Conservation (phyloP, 306 rosid genomes). For the Quercus parvula region DNA sequence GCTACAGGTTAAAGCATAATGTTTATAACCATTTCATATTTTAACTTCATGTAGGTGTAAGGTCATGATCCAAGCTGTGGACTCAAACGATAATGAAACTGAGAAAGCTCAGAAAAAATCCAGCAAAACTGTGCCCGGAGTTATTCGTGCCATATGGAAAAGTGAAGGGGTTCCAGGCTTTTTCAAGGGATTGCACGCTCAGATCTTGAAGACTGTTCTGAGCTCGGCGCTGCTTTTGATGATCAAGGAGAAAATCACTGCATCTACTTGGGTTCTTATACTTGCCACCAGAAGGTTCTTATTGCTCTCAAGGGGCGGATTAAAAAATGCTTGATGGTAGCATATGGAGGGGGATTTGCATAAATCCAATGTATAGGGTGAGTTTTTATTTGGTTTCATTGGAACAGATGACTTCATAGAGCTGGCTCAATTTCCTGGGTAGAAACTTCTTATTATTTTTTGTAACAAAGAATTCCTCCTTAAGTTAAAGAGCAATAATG, state of each 20-base stretch:
- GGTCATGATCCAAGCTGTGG: constrained; percentile 97
- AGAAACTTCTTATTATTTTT: constrained; percentile 1
- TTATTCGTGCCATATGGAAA: constrained; percentile 71
- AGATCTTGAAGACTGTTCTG: constrained; percentile 92
- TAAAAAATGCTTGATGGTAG: constrained; percentile 35
- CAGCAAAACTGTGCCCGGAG: constrained; percentile 50
- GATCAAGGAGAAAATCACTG: constrained; percentile 95
- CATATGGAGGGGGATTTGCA: neutral
- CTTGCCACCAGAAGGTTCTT: constrained; percentile 75
- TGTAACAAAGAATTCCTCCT: constrained; percentile 1
- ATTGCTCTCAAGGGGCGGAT: constrained; percentile 48
- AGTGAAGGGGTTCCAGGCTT: constrained; percentile 80
- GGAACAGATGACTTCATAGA: constrained; percentile 1
- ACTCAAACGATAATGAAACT: constrained; percentile 39
- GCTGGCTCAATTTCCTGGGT: constrained; percentile 1
- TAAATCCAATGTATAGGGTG: constrained; percentile 10
- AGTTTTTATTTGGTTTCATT: neutral
- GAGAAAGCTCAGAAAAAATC: constrained; percentile 33
- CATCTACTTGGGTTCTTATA: constrained; percentile 84
- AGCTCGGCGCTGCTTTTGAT: constrained; percentile 95
- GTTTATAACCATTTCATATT: constrained; percentile 12
- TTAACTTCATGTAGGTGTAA: constrained; percentile 66
- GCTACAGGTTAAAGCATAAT: neutral
- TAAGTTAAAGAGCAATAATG: neutral
- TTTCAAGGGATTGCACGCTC: constrained; percentile 95